Conservation (phyloP, 2,329 filamentous ascomycete species). For the Cladosporium austrohemisphaericum region DNA sequence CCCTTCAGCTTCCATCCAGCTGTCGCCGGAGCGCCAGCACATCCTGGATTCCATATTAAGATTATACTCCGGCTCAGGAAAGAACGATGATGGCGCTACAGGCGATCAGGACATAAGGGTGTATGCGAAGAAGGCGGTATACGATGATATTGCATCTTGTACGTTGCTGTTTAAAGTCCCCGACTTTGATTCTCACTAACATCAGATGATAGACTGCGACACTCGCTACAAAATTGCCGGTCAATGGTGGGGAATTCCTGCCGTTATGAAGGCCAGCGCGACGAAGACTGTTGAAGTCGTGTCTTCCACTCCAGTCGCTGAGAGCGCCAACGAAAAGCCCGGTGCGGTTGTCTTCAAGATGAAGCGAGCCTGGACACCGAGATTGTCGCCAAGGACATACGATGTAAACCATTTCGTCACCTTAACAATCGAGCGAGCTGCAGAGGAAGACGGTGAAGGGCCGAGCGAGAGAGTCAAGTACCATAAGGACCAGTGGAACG, state of each 20-base stretch:
- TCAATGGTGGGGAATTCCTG: slow-evolving; percentile 45
- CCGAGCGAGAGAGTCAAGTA: slow-evolving; percentile 43
- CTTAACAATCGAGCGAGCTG: slow-evolving; percentile 31
- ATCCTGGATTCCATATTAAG: slow-evolving; percentile 44
- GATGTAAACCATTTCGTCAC: slow-evolving; percentile 41
- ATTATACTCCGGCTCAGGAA: slow-evolving; percentile 47
- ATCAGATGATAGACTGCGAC: slow-evolving; percentile 34
- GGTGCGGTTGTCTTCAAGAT: slow-evolving; percentile 47
- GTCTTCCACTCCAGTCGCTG: slow-evolving; percentile 36
- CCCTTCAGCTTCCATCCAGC: slow-evolving; percentile 34
- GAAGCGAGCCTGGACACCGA: slow-evolving; percentile 47
- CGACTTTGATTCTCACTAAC: background rate
- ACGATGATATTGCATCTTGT: slow-evolving; percentile 44
- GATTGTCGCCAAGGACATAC: slow-evolving; percentile 28
- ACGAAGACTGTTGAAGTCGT: slow-evolving; percentile 19
- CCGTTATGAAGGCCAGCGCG: slow-evolving; percentile 17
- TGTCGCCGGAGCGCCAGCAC: slow-evolving; percentile 35
- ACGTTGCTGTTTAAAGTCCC: background rate
- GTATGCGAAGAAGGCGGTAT: slow-evolving; percentile 45
- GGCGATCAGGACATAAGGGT: slow-evolving; percentile 43
- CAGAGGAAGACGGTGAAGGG: slow-evolving; percentile 19
- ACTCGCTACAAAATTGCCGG: slow-evolving; percentile 50
- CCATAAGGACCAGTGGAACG: slow-evolving; percentile 51
- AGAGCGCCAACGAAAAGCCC: slow-evolving; percentile 39
- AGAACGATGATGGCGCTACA: slow-evolving; percentile 32